A percentile compares a stretch with the other conserved stretches of the same genome.
These are phyloP conservation scores for Penicillium bovifimosum DNA, from an alignment of 495 filamentous ascomycete species.

Conservation along the genomic window DNA sequence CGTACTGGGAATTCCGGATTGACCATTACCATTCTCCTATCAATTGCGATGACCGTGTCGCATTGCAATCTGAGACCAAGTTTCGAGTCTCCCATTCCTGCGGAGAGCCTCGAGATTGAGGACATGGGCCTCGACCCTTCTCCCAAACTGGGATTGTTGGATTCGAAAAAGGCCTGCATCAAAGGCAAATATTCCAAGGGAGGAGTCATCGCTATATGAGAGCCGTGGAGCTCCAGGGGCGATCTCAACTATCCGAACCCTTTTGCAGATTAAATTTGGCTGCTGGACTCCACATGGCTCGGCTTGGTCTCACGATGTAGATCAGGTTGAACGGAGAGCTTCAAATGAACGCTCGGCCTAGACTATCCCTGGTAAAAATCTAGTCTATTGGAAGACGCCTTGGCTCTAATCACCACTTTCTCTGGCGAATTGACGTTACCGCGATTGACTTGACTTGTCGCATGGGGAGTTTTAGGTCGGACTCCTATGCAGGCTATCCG, in stretches of 20 bases:
- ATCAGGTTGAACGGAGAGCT: neutral
- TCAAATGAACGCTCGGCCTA: no score
- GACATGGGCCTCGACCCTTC: neutral
- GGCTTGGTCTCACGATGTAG: neutral
- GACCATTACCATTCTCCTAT: neutral
- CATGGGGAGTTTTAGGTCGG: no score
- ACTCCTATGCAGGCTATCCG: no score
- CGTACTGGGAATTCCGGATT: neutral
- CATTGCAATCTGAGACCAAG: neutral
- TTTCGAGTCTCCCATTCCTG: neutral
- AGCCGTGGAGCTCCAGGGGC: neutral
- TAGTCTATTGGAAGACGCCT: no score
- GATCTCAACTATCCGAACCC: neutral
- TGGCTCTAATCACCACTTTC: no score
- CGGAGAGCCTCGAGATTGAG: neutral
- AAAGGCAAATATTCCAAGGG: slow-evolving; percentile 7
- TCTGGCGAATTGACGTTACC: no score
- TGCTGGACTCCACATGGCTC: neutral
- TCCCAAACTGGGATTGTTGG: neutral
- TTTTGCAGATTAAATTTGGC: neutral
- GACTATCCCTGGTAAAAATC: no score
- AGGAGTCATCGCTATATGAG: neutral
- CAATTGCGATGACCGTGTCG: neutral
- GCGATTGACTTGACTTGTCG: no score
- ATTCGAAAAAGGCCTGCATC: slow-evolving; percentile 2